Evolutionary conservation across 31 red algal genomes (phyloP).

Genomic region (Endocladia muricata): DNA sequence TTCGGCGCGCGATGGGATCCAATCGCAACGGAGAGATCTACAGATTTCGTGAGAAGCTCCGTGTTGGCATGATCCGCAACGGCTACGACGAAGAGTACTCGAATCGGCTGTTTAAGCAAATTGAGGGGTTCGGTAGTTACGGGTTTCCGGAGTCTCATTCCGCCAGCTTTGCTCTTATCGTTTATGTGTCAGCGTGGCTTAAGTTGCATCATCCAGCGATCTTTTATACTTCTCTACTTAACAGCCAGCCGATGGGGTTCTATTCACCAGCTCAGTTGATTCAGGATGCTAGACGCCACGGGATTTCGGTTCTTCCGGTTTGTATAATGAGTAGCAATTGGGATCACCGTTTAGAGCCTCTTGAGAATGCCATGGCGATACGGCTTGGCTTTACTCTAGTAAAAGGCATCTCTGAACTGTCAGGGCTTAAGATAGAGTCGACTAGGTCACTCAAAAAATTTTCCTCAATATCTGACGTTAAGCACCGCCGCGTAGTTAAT

Average conservation of each 20-base stretch:
- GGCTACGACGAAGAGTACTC: background rate
- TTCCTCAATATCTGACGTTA: background rate
- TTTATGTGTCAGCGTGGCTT: slow-evolving; percentile 50
- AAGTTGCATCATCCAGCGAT: slow-evolving; percentile 66
- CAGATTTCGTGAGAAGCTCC: slow-evolving; percentile 23
- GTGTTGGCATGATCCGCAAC: slow-evolving; percentile 27
- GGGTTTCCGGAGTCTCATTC: slow-evolving; percentile 76
- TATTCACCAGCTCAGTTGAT: background rate
- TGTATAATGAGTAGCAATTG: background rate
- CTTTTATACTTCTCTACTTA: slow-evolving; percentile 24
- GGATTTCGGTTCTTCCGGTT: background rate
- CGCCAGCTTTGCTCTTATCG: slow-evolving; percentile 49
- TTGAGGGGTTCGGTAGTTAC: slow-evolving; percentile 53
- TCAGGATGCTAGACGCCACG: background rate
- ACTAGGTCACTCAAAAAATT: background rate
- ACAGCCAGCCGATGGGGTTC: background rate
- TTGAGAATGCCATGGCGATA: background rate
- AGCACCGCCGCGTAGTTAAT: background rate
- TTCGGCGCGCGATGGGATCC: slow-evolving; percentile 71
- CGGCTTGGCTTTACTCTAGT: background rate
- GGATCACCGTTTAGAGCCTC: background rate
- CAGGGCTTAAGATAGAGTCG: background rate
- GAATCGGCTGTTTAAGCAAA: slow-evolving; percentile 12
- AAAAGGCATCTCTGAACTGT: background rate
- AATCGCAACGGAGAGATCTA: slow-evolving; percentile 57